Evolutionary conservation across 192 early-diverging fungal genomes (phyloP).

Genomic region (Mortierella hygrophila): DNA sequence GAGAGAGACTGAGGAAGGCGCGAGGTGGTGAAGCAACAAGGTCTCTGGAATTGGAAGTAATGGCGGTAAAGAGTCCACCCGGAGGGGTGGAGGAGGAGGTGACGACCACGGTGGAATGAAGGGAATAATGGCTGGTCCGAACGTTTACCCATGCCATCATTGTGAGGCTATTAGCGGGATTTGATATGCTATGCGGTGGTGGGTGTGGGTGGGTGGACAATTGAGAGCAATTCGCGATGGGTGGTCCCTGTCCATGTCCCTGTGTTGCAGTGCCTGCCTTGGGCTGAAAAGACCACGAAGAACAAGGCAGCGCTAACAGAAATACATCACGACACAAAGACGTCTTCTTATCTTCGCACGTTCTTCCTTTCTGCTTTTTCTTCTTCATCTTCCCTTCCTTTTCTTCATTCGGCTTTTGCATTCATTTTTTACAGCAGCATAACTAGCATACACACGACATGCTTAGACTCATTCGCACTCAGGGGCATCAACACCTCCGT

Average conservation of each 20-base stretch:
- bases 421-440: not conserved
- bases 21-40: not conserved
- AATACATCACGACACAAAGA: not conserved
- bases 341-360: not conserved
- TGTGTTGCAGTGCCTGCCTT: not conserved
- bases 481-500: slow-evolving; percentile 9
- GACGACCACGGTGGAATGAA: not conserved
- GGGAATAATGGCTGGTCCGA: not conserved
- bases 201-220: not conserved
- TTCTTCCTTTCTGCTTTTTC: not conserved
- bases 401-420: not conserved
- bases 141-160: slow-evolving; percentile 5
- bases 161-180: not conserved
- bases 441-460: slow-evolving; percentile 4
- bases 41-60: not conserved
- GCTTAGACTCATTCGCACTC: slow-evolving; percentile 29
- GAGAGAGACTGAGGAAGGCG: not conserved
- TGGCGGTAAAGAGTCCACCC: not conserved
- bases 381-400: not conserved
- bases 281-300: not conserved
- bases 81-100: not conserved
- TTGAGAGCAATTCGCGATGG: not conserved
- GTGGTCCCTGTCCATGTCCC: not conserved
- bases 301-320: not conserved
- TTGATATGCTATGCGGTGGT: too few species aligned